A percentile compares a stretch with the other conserved stretches of the same genome.
These are phyloP conservation scores for Scutellospora calospora DNA, from an alignment of 371 early-diverging fungal genomes.

Conservation along the genomic window DNA sequence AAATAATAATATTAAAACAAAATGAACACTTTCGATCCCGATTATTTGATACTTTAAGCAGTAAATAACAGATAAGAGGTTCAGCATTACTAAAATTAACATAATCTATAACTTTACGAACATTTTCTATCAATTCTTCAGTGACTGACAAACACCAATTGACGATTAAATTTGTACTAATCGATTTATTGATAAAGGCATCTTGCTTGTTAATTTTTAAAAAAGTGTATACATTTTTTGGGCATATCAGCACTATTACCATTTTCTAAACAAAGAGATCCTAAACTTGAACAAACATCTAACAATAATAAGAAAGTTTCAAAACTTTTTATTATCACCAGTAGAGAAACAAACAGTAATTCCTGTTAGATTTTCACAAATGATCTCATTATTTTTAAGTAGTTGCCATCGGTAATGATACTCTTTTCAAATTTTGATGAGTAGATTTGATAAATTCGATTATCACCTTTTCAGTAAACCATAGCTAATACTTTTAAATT, in stretches of 20 bases:
- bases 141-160: background rate
- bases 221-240: background rate
- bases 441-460: background rate
- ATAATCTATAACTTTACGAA: background rate
- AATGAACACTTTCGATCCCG: too few species aligned
- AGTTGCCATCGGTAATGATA: slow-evolving; percentile 10
- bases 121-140: background rate
- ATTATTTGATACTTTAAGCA: too few species aligned
- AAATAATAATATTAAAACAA: too few species aligned
- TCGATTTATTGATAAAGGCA: background rate
- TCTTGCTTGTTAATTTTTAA: background rate
- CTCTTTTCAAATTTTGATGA: background rate
- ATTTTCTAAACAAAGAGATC: background rate
- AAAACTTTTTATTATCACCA: slow-evolving; percentile 12
- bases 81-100: slow-evolving; percentile 2
- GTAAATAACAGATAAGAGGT: slow-evolving; percentile 10
- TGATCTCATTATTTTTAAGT: background rate
- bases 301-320: background rate
- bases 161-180: background rate
- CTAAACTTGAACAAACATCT: background rate
- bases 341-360: background rate
- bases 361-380: background rate
- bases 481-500: background rate
- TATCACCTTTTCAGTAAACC: background rate
- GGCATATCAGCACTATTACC: background rate